These are phyloP conservation scores for Coniferiporia weirii DNA, from an alignment of 1,284 basidiomycete species.

Conservation along the genomic window DNA sequence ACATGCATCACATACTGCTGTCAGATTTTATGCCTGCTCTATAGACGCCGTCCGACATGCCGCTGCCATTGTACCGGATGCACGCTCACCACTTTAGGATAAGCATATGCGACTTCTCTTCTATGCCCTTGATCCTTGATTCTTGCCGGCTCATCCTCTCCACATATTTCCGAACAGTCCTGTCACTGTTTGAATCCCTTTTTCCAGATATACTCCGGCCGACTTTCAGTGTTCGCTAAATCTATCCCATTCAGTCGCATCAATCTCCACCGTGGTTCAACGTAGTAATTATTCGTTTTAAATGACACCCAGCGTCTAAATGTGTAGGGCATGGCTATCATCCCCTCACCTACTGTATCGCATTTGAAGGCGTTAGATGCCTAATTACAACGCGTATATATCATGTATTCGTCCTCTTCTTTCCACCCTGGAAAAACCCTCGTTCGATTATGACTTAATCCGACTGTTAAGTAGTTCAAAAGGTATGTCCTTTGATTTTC, in stretches of 20 bases:
- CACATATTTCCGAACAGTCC: background rate
- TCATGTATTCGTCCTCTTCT: background rate
- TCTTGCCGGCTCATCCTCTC: background rate
- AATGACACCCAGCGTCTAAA: background rate
- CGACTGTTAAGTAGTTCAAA: too few relatives aligned
- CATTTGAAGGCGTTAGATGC: background rate
- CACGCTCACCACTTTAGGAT: constrained; percentile 4
- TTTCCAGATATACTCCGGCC: background rate
- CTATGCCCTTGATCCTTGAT: constrained; percentile 2
- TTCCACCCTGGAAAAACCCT: background rate
- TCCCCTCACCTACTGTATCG: constrained; percentile 2
- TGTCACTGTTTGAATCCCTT: background rate
- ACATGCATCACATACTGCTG: constrained; percentile 8
- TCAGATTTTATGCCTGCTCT: background rate
- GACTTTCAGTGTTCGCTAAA: background rate
- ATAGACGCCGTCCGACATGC: constrained; percentile 1
- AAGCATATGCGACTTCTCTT: constrained; percentile 5
- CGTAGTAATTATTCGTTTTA: constrained; percentile 4
- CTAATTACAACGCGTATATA: background rate
- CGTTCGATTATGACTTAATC: too few relatives aligned
- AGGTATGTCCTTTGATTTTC: too few relatives aligned
- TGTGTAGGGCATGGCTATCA: background rate
- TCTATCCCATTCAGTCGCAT: background rate
- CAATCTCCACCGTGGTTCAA: background rate
- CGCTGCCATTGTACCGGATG: background rate